Evolutionary conservation across 306 rosid genomes (phyloP), one percentile per base, ranked within the genome.

Genomic region (Delonix regia): DNA sequence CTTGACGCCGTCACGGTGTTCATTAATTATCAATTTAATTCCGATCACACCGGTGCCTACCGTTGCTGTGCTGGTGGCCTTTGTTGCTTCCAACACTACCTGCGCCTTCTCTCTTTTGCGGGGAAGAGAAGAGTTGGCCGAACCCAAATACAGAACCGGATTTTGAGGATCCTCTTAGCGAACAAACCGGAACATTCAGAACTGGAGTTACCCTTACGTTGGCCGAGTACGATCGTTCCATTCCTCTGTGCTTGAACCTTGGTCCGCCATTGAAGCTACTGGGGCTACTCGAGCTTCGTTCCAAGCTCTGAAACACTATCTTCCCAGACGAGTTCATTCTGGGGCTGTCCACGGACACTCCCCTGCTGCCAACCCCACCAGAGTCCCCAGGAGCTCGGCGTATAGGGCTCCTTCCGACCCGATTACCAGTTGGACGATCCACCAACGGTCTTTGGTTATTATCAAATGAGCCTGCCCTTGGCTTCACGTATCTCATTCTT

Each of bases 141-240:
- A 96, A 91, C 44, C 96, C 98, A 27, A 96, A 93, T 16, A 89
- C 96, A 2, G 97, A 94, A 30, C 76, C 97, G 14, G 98, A 76
- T 72, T 94, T 94, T 0, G 96, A 90, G 1, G 96, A 81, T 2
- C 94, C 98, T 0, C 95, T 83, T 1, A 96, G 88, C 0, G 99
- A 91, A 48, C 97, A 91, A 33, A 96, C 98, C 10, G 99, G 99
- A 11, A 96, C 97, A 69, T 96, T 93, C 19, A 96, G 90, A 55
- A 96, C 99, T 69, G 99, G 99, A 4, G 98, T 91, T 10, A 96
- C 93, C 57, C 99, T 84, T 0, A 95, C 99, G 55, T 93, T 93
- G 6, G 96, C 98, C 0, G 99, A 95, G 81, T 95, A 93, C 0
- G 98, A 95, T n/a, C 99, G 87, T 74, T 95, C 99, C 98, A 91